Conservation (phyloP, 768 basidiomycete genomes). For the Atractiella rhizophila region DNA sequence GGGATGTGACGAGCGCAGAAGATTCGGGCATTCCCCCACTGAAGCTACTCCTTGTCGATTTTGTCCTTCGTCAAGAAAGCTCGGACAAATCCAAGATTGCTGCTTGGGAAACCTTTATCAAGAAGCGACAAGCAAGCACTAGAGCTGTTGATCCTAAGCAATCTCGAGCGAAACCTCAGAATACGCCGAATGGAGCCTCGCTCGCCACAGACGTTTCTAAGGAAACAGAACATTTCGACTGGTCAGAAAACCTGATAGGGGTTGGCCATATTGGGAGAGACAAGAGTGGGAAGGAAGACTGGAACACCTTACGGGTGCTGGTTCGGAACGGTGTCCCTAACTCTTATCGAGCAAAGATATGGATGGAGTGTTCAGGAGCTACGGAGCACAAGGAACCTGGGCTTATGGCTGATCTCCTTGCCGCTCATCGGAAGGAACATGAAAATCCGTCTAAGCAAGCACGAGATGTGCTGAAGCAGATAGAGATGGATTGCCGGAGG, state of each 20-base stretch:
- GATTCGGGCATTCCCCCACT: too few species aligned
- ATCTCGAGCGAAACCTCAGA: conserved; percentile 14
- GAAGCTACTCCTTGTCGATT: conserved; percentile 12
- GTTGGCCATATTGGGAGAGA: conserved; percentile 63
- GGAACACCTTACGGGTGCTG: conserved; percentile 50
- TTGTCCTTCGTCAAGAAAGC: conserved; percentile 23
- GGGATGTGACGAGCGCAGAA: too few species aligned
- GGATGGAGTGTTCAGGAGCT: conserved; percentile 81
- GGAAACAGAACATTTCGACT: conserved; percentile 39
- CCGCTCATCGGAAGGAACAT: conserved; percentile 19
- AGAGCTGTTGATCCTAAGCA: conserved; percentile 24
- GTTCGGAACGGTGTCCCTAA: conserved; percentile 72
- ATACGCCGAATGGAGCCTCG: conserved; percentile 11
- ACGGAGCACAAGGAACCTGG: conserved; percentile 81
- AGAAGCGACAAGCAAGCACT: conserved; percentile 28
- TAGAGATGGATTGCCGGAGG: conserved; percentile 83
- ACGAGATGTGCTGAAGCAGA: conserved; percentile 34
- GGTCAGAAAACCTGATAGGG: conserved; percentile 65
- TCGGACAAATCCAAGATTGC: conserved; percentile 34
- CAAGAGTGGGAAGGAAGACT: conserved; percentile 37
- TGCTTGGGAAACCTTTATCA: conserved; percentile 72
- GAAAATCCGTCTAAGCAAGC: conserved; percentile 19
- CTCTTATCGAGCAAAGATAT: conserved; percentile 50
- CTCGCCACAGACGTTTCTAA: conserved; percentile 28
- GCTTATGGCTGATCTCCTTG: conserved; percentile 59